Base-by-base conservation (phyloP, 345 rosid genomes). In the Gossypium thurberi region DNA sequence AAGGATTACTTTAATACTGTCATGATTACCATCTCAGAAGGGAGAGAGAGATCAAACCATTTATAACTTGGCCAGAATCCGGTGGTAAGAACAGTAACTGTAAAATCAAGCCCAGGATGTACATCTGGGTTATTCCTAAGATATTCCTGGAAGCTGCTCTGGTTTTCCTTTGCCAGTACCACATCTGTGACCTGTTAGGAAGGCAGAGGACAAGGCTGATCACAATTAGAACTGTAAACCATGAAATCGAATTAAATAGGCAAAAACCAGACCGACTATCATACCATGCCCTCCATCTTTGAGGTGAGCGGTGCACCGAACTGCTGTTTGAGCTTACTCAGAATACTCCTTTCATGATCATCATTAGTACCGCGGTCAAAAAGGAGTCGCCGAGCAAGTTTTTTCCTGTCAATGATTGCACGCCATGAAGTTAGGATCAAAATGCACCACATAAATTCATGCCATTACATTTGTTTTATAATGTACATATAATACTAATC, bases 11-110 rank as follows among this genome's bases (percentile, higher is more conserved):
- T 21, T 21, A 57, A 57, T 57, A 23, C 13, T 15, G 18, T 25
- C 33, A 66, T 55, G 7, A 33, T 47, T 78, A 88, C 92, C 91
- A 88, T 85, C 75, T 88, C 96, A 11, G 75, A 77, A 21, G 96
- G 91, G 51, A 90, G 89, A 48, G 81, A 87, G 55, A 87, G 78
- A 82, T 90, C 90, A 76, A 83, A 81, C 18, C 92, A 85, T 65
- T 90, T 90, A 72, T 87, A 90, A 74, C 87, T 90, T 50, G 92
- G 96, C 96, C 96, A 90, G 76, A 84, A 88, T 48, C 96, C 90
- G 26, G 91, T 85, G 66, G 96, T 90, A 23, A 90, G 85, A 72
- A 90, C 92, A 26, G 85, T 86, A 33, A 88, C 92, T 13, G 87
- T 65, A 70, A 88, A 82, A 63, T 88, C 92, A 66, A 90, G 79